phyloP scores from a whole-genome alignment of 1,139 yeast species.

The Suhomyces bokatorum region DNA sequence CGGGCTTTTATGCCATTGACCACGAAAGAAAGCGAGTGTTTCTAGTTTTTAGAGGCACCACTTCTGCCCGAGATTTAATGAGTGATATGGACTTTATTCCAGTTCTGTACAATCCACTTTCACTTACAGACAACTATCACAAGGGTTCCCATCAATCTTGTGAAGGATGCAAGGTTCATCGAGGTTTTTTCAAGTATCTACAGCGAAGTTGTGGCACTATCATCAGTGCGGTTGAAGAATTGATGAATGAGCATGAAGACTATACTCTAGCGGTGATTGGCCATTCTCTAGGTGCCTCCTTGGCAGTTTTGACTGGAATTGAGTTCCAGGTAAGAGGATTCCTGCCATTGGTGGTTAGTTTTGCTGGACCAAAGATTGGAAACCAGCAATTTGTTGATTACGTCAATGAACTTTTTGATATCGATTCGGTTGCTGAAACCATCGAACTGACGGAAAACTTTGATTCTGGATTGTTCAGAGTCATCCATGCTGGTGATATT shows the following conservation, averaged over 20 bases:
- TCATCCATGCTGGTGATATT: slow-evolving; percentile 56
- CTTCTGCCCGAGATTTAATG: slow-evolving; percentile 56
- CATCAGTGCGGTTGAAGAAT: slow-evolving; percentile 30
- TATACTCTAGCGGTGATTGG: slow-evolving; percentile 59
- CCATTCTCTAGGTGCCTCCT: slow-evolving; percentile 75
- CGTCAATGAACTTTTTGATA: slow-evolving; percentile 51
- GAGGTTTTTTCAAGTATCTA: slow-evolving; percentile 53
- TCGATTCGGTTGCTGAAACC: slow-evolving; percentile 22
- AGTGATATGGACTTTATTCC: slow-evolving; percentile 52
- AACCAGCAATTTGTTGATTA: slow-evolving; percentile 50
- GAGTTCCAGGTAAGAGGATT: slow-evolving; percentile 55
- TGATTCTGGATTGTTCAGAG: slow-evolving; percentile 44
- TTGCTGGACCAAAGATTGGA: slow-evolving; percentile 65
- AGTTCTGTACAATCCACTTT: slow-evolving; percentile 35
- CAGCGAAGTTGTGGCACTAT: slow-evolving; percentile 40
- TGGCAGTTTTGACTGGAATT: slow-evolving; percentile 60
- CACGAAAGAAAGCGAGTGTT: slow-evolving; percentile 33
- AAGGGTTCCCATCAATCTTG: slow-evolving; percentile 30
- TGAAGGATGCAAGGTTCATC: slow-evolving; percentile 55
- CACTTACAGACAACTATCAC: slow-evolving; percentile 2
- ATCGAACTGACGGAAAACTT: slow-evolving; percentile 20
- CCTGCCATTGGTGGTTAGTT: slow-evolving; percentile 54
- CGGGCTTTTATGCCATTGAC: slow-evolving; percentile 53
- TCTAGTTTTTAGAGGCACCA: slow-evolving; percentile 57
- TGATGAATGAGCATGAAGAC: slow-evolving; percentile 39